Conservation (phyloP, 2,329 filamentous ascomycete genomes). For the Capronia coronata region DNA sequence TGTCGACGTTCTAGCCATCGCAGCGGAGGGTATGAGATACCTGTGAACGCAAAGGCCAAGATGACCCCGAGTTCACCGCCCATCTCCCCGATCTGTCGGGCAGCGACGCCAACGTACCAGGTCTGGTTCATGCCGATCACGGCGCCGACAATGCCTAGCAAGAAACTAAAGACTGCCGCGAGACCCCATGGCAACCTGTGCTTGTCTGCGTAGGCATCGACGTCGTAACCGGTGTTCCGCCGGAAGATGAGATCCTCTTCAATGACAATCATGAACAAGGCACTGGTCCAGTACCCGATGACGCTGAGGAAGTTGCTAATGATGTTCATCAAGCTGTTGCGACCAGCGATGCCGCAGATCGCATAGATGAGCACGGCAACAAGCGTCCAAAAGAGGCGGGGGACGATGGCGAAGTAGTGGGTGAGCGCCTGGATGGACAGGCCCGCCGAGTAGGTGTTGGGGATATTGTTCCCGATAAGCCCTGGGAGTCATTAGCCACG, state of each 20-base stretch:
- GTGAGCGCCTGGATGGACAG: constrained; percentile 42
- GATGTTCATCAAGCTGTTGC: constrained; percentile 40
- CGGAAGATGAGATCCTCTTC: constrained; percentile 42
- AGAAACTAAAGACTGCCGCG: constrained; percentile 36
- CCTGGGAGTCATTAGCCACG: neutral
- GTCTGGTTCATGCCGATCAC: constrained; percentile 39
- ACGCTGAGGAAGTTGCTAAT: constrained; percentile 43
- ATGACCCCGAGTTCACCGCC: constrained; percentile 37
- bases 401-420: constrained; percentile 34
- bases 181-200: constrained; percentile 37
- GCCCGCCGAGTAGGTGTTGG: constrained; percentile 41
- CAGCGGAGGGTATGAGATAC: constrained; percentile 33
- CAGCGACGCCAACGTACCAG: constrained; percentile 37
- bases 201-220: constrained; percentile 38
- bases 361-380: constrained; percentile 38
- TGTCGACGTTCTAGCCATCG: constrained; percentile 30
- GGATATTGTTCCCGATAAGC: constrained; percentile 41
- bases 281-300: constrained; percentile 42
- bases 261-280: constrained; percentile 31
- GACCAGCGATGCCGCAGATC: constrained; percentile 41
- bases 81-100: constrained; percentile 30
- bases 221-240: constrained; percentile 36
- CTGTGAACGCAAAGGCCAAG: constrained; percentile 34
- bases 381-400: constrained; percentile 39
- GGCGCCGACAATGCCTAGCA: constrained; percentile 38